Evolutionary conservation across 2,329 filamentous ascomycete genomes (phyloP), one percentile per base, ranked within the genome.

Genomic region (Teratosphaeria pseudoeucalypti): DNA sequence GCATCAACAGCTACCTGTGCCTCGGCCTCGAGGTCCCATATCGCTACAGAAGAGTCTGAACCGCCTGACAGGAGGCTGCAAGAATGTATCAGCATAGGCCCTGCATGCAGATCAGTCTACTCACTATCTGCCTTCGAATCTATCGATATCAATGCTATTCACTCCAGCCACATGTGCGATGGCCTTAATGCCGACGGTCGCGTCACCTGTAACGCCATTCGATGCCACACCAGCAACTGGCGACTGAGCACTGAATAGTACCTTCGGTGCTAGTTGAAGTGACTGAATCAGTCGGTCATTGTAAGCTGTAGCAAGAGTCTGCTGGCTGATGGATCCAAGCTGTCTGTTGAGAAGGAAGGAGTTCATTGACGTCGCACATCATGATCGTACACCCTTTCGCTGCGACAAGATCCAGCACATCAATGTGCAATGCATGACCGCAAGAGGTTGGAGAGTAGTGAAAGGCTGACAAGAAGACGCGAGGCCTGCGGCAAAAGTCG

Each of bases 11-110:
- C 32, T 12, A 53, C 14, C 4, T 57, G 55, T 27, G 16, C 71
- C 65, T 34, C 77, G 56, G 81, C 76, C 68, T 95, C 88, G 6
- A 96, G 81, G 74, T 96, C 87, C 92, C 92, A 96, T 54, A 96
- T 76, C 65, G 86, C 88, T 68, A 96, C 84, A 0, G 88, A 88
- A 10, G 88, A 89, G 70, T 96, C 90, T 4, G 89, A 87, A 34
- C 92, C 91, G 3, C 90, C 92, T 0, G 92, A 95, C 1, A 96
- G 75, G 63, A 96, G 80, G 65, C 89, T 88, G 67, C 26, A 34
- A 14, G 29, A 34, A 56, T 26, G 57, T n/a, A 19, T 54, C 32
- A 54, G 53, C 53, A 16, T 29, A 16, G 19, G 16, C n/a, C 53
- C 14, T 11, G 53, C 12, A n/a, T 12, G 16, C 34, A n/a, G 52